Percentiles rank a stretch among this genome's conserved stretches.
These are phyloP conservation scores for Talaromyces nanjingensis DNA, from an alignment of 495 filamentous ascomycete genomes.

Conservation along the genomic window DNA sequence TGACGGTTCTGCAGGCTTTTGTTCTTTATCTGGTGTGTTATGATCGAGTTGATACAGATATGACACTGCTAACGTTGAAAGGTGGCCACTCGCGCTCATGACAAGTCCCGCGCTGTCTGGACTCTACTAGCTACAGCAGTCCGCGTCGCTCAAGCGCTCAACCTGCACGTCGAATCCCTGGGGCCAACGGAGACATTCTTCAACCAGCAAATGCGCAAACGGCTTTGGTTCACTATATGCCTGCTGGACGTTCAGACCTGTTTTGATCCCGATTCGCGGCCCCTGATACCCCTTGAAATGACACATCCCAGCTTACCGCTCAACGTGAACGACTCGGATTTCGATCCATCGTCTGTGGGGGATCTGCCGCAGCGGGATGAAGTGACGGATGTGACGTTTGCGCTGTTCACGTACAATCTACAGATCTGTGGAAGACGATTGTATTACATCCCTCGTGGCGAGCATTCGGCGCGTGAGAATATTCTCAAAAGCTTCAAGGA, in stretches of 20 bases:
- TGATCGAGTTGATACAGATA: too few relatives aligned
- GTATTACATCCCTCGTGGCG: not conserved
- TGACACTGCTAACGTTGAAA: constrained; percentile 15
- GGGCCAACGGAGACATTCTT: constrained; percentile 26
- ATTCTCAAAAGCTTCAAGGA: not conserved
- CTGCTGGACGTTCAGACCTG: constrained; percentile 29
- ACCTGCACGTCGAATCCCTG: constrained; percentile 40
- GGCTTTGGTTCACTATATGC: constrained; percentile 31
- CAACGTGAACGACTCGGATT: constrained; percentile 20
- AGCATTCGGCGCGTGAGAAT: not conserved
- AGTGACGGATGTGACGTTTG: constrained; percentile 23
- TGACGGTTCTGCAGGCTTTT: constrained; percentile 51
- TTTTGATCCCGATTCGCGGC: constrained; percentile 29
- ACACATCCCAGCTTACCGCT: constrained; percentile 20
- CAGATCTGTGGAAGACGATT: not conserved
- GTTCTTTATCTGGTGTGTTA: constrained; percentile 42
- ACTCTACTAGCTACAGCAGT: constrained; percentile 61
- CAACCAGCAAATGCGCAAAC: constrained; percentile 28
- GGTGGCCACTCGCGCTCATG: constrained; percentile 37
- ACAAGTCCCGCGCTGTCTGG: constrained; percentile 37
- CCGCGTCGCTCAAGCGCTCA: constrained; percentile 60
- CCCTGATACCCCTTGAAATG: constrained; percentile 32
- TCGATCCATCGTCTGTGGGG: not conserved
- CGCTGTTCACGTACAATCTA: constrained; percentile 13
- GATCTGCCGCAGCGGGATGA: not conserved